Base-by-base conservation (phyloP, 176 grass and related monocot species). In the Bonia amplexicaulis region DNA sequence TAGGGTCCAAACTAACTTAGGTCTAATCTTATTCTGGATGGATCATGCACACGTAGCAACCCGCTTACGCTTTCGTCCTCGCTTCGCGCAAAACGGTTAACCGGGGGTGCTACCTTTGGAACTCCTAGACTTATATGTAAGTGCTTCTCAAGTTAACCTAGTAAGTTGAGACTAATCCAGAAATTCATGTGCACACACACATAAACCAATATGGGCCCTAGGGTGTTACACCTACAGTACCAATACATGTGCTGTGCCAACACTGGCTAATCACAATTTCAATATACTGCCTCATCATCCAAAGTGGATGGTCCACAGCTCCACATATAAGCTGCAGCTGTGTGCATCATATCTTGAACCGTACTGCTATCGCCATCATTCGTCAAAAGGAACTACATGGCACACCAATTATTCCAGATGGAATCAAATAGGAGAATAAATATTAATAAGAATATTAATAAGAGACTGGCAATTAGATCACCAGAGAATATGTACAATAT, bases 401-500 rank as follows among this genome's bases (percentile, higher is more conserved):
- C 35, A 45, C 33, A 27, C n/a, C 53, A 31, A 78, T 23, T 63
- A 49, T 61, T 51, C 42, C 19, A 11, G 25, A 63, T 49, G 46
- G 64, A 60, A 71, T 65, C 45, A 57, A 73, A 46, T 57, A 66
- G 22, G 22, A 12, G 13, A 59, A 13, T 20, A 75, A 19, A 58
- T 40, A 16, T 26, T 12, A 53, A 25, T 23, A 70, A 81, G 20
- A 19, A 58, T 40, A 23, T 26, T 20, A 53, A 25, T 23, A 70
- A 81, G 13, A 41, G 44, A 74, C 6, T 41, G 52, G n/a, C 6
- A 76, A 74, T 35, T 35, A 33, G 19, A 47, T 65, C 16, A 35
- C 70, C n/a, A 63, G 66, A 83, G 41, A 82, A 69, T 69, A 76
- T 69, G 22, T 60, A 87, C 33, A 23, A 47, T 70, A 71, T 69